Evolutionary conservation across 2,329 filamentous ascomycete species (phyloP).

Genomic region (Phyllosticta citriasiana): DNA sequence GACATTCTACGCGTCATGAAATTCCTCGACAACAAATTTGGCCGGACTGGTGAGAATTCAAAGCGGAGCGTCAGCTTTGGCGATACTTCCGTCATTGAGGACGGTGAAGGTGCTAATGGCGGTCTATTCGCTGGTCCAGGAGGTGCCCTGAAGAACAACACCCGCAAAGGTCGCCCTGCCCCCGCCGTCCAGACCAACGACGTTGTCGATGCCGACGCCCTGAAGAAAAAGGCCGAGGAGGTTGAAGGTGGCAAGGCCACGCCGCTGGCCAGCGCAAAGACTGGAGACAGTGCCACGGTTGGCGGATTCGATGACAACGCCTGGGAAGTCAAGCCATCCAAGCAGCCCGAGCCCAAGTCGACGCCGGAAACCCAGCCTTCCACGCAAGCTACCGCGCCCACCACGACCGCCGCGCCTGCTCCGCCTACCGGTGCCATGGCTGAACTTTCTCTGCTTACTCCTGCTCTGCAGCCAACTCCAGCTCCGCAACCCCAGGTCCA

Average conservation of each 20-base stretch:
- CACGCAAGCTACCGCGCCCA: slow-evolving; percentile 29
- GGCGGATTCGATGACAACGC: slow-evolving; percentile 90
- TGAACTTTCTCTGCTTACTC: slow-evolving; percentile 55
- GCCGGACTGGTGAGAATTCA: slow-evolving; percentile 48
- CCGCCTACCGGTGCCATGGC: slow-evolving; percentile 56
- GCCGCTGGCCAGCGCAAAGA: not conserved
- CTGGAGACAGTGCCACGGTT: slow-evolving; percentile 18
- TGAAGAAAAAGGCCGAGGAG: slow-evolving; percentile 50
- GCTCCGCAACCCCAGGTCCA: slow-evolving; percentile 25
- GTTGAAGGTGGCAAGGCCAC: slow-evolving; percentile 21
- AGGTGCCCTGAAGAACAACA: slow-evolving; percentile 88
- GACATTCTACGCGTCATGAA: slow-evolving; percentile 96
- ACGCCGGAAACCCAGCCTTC: slow-evolving; percentile 16
- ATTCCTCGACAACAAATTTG: slow-evolving; percentile 69
- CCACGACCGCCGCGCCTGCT: slow-evolving; percentile 30
- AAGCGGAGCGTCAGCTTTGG: slow-evolving; percentile 45
- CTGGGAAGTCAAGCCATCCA: slow-evolving; percentile 86
- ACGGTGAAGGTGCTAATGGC: slow-evolving; percentile 40
- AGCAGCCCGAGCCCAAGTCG: slow-evolving; percentile 36
- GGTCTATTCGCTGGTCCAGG: slow-evolving; percentile 88
- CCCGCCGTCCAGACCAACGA: slow-evolving; percentile 80
- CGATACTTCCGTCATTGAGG: slow-evolving; percentile 46
- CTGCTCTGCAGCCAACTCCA: slow-evolving; percentile 35
- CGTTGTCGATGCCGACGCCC: slow-evolving; percentile 76
- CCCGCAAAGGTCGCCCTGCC: slow-evolving; percentile 78